Evolutionary conservation across 179 eudicot species (phyloP), one percentile per base, ranked within the genome.

Genomic region (Sideroxylon spinosum): DNA sequence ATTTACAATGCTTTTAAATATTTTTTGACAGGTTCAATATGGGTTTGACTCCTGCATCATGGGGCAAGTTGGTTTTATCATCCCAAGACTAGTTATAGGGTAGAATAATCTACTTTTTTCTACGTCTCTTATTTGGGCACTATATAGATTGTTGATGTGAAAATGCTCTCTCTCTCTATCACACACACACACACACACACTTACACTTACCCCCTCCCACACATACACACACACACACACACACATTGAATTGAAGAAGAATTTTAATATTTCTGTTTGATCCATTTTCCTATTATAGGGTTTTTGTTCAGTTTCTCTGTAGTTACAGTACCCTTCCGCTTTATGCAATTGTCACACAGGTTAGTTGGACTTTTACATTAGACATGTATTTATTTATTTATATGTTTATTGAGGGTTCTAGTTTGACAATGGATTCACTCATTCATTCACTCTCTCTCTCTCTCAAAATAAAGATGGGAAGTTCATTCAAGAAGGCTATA

Each of bases 31-130:
- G 90, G 81, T 85, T 26, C 90, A 87, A 91, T 94, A 88, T 79
- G 91, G 92, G 13, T 88, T 91, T n/a, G 70, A 83, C 78, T 94
- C 97, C 44, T 94, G 98, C 85, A 94, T 94, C 2, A 93, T 94
- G 98, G 98, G 97, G 65, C 68, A 88, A 79, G 84, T 86, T 23
- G 67, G 83, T 14, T 93, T 84, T 78, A 89, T 93, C 32, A 37
- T 91, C 53, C 97, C 97, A 12, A 83, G 98, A 81, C 92, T 94
- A 72, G 64, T 94, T 65, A 89, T 93, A 59, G 97, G 97, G 97
- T 94, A 84, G 32, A 20, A 61, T 26, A 20, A 3, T 50, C 8
- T 65, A 17, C 29, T 56, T 68, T 37, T 9, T 25, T 65, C 20
- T 53, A 75, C 52, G 57, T 7, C 37, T 19, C 63, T 16, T 22